phyloP scores from a whole-genome alignment of 2,329 filamentous ascomycete genomes.

The Verticillium tricorpus region DNA sequence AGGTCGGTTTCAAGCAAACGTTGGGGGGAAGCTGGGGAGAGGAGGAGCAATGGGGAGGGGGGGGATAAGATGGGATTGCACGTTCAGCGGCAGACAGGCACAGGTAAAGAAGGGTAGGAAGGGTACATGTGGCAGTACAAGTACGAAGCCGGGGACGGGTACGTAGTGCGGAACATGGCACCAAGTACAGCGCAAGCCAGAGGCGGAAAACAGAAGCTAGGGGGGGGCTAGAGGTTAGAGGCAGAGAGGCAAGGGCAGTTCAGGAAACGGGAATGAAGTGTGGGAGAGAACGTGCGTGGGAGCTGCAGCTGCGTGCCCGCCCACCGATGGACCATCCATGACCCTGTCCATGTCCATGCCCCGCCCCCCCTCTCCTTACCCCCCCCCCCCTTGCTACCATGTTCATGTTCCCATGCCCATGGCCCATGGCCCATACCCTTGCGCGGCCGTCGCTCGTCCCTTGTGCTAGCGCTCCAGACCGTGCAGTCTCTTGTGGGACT shows the following conservation, averaged over 20 bases:
- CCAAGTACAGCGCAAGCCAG: neutral
- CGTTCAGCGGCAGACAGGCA: neutral
- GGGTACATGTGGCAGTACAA: neutral
- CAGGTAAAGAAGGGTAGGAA: neutral
- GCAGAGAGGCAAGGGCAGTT: neutral
- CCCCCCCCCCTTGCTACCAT: neutral
- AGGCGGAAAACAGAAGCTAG: neutral
- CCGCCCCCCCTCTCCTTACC: too few relatives aligned
- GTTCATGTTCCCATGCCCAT: too few relatives aligned
- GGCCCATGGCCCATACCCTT: neutral
- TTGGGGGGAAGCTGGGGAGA: neutral
- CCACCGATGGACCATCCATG: neutral
- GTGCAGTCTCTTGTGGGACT: neutral
- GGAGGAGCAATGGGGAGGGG: neutral
- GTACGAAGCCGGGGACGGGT: neutral
- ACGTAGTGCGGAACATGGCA: neutral
- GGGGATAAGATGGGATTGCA: neutral
- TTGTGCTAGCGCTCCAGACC: neutral
- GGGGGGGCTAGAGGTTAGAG: neutral
- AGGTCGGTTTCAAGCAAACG: neutral
- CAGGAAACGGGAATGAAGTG: neutral
- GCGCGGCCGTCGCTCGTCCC: neutral
- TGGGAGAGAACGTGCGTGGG: neutral
- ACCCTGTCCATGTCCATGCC: neutral
- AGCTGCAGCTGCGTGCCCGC: neutral